These are phyloP conservation scores for Lentinula detonsa DNA, from an alignment of 768 basidiomycete species.

Conservation along the genomic window DNA sequence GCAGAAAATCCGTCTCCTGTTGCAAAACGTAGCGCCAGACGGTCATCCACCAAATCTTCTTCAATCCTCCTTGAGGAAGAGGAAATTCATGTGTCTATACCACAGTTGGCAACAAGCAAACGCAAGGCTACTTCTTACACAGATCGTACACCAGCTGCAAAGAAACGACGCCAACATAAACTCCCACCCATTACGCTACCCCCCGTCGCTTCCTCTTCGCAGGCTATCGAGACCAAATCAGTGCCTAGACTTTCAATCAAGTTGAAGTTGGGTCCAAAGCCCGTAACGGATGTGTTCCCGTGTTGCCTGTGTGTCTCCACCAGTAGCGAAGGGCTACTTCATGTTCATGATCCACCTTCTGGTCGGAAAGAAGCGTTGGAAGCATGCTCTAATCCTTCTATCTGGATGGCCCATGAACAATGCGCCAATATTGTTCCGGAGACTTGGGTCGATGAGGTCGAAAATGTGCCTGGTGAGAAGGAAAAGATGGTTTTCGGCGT, in stretches of 20 bases:
- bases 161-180: constrained; percentile 39
- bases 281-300: constrained; percentile 50
- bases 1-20: constrained; percentile 9
- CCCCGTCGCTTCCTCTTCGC: constrained; percentile 1
- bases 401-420: constrained; percentile 74
- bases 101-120: constrained; percentile 21
- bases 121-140: constrained; percentile 33
- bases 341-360: constrained; percentile 62
- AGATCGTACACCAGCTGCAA: constrained; percentile 32
- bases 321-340: constrained; percentile 48
- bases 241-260: constrained; percentile 47
- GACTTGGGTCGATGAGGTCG: constrained; percentile 81
- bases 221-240: constrained; percentile 4
- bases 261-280: constrained; percentile 60
- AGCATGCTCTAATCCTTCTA: constrained; percentile 35
- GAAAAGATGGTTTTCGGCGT: constrained; percentile 74
- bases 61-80: not conserved
- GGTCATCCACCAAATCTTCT: constrained; percentile 8
- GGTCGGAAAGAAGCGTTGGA: constrained; percentile 47
- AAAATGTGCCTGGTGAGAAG: constrained; percentile 32
- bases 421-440: constrained; percentile 85
- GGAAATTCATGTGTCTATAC: not conserved
- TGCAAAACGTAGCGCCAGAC: constrained; percentile 11
- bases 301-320: constrained; percentile 65
- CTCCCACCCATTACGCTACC: constrained; percentile 18